A percentile compares a stretch with the other conserved stretches of the same genome.
These are phyloP conservation scores for Candida dubliniensis DNA, from an alignment of 1,139 yeast species.

Conservation along the genomic window DNA sequence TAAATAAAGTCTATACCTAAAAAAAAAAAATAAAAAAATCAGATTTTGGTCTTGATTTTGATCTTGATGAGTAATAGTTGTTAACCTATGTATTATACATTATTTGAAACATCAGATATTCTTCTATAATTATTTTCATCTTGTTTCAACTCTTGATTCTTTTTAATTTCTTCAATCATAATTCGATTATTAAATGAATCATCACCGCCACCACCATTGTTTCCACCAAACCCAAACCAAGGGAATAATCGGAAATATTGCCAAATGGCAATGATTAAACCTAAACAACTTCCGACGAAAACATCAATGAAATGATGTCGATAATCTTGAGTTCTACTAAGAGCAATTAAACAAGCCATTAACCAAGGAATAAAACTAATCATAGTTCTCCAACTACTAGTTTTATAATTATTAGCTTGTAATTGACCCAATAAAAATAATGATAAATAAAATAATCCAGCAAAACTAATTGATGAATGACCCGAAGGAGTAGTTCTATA, in stretches of 20 bases:
- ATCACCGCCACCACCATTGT: no score
- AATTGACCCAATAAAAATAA: constrained; percentile 69
- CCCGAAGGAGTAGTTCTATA: constrained; percentile 81
- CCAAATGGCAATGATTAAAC: constrained; percentile 39
- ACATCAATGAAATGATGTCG: constrained; percentile 78
- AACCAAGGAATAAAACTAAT: constrained; percentile 40
- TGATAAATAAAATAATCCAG: constrained; percentile 64
- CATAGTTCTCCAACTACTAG: constrained; percentile 58
- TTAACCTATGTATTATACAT: constrained; percentile 3
- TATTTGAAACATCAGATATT: background rate
- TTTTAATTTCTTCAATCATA: constrained; percentile 18
- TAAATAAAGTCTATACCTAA: background rate
- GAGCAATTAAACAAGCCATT: constrained; percentile 65
- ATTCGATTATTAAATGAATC: constrained; percentile 21
- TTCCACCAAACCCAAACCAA: constrained; percentile 16
- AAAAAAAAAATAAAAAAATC: background rate
- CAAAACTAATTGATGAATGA: constrained; percentile 64
- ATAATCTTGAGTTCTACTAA: constrained; percentile 75
- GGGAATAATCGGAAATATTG: constrained; percentile 43
- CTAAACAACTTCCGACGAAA: constrained; percentile 57
- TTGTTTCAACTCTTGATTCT: constrained; percentile 6
- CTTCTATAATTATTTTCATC: constrained; percentile 7
- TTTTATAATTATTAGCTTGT: constrained; percentile 30
- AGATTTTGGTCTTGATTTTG: no score
- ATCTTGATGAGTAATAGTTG: no score